Percentiles rank a stretch among this genome's conserved stretches.
Evolutionary conservation across 495 filamentous ascomycete genomes (phyloP).

Genomic region (Pyrenopolyporus hunteri): DNA sequence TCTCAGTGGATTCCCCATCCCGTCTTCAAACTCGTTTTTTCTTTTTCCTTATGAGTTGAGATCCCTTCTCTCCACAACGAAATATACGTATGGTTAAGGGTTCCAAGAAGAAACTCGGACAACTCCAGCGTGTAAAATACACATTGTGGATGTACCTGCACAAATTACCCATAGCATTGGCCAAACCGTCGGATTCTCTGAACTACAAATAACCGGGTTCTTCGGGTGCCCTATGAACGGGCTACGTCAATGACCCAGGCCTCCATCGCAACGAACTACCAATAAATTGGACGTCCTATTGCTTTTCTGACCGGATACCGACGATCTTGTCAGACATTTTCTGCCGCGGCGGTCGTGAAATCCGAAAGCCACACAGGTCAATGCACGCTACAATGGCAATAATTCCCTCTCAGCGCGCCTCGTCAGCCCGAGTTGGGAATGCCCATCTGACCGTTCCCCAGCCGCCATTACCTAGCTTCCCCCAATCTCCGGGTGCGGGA

Average conservation of each 20-base stretch:
- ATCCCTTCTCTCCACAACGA: no score
- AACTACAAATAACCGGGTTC: slow-evolving; percentile 28
- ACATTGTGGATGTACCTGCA: neutral
- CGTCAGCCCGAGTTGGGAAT: no score
- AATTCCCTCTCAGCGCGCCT: neutral
- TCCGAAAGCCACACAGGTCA: neutral
- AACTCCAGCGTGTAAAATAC: neutral
- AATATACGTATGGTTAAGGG: no score
- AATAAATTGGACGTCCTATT: neutral
- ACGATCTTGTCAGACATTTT: slow-evolving; percentile 39
- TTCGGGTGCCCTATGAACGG: slow-evolving; percentile 14
- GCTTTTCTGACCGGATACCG: slow-evolving; percentile 27
- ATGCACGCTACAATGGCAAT: slow-evolving; percentile 7
- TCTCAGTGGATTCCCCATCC: no score
- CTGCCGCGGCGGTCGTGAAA: slow-evolving; percentile 13
- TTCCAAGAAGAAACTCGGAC: no score
- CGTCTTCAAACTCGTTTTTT: no score
- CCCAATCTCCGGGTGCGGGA: slow-evolving; percentile 14
- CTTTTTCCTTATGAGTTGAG: no score
- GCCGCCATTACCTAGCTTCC: slow-evolving; percentile 5
- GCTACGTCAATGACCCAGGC: no score
- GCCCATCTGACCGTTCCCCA: neutral
- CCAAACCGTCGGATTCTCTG: neutral
- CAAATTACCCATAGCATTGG: neutral
- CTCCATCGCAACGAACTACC: neutral